Percentiles rank a stretch among this genome's conserved stretches.
These are phyloP conservation scores for Euryodendron excelsum DNA, from an alignment of 148 eudicot genomes.

Conservation along the genomic window DNA sequence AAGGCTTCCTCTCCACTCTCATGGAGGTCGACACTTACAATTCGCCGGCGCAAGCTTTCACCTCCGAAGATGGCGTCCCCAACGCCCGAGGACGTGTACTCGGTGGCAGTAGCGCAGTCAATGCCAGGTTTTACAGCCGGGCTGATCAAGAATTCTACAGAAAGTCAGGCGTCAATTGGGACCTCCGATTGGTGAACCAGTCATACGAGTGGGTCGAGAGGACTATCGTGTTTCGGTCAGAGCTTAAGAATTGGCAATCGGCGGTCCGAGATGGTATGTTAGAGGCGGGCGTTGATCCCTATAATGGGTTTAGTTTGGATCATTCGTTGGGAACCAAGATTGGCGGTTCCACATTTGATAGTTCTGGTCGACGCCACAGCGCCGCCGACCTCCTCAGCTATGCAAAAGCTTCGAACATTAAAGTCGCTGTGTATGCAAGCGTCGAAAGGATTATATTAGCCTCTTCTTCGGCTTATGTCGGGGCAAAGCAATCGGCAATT, in stretches of 20 bases:
- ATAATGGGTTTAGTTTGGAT: slow-evolving; percentile 65
- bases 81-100: slow-evolving; percentile 93
- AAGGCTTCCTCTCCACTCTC: slow-evolving; percentile 65
- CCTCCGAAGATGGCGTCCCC: slow-evolving; percentile 91
- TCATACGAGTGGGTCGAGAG: slow-evolving; percentile 88
- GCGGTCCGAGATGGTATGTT: slow-evolving; percentile 68
- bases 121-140: slow-evolving; percentile 86
- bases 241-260: slow-evolving; percentile 71
- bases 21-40: slow-evolving; percentile 43
- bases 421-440: slow-evolving; percentile 64
- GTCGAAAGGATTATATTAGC: slow-evolving; percentile 69
- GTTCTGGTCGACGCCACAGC: slow-evolving; percentile 63
- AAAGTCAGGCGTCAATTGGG: slow-evolving; percentile 59
- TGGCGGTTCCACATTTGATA: slow-evolving; percentile 83
- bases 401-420: slow-evolving; percentile 53
- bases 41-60: slow-evolving; percentile 83
- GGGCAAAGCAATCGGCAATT: slow-evolving; percentile 46
- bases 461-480: slow-evolving; percentile 26
- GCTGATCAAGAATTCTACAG: slow-evolving; percentile 65
- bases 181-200: slow-evolving; percentile 51
- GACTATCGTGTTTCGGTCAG: slow-evolving; percentile 75
- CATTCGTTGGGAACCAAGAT: slow-evolving; percentile 80
- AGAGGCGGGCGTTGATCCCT: slow-evolving; percentile 79
- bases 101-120: slow-evolving; percentile 94
- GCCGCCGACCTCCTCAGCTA: slow-evolving; percentile 77